Evolutionary conservation across 306 rosid species (phyloP).

Genomic region (Castanospermum australe): DNA sequence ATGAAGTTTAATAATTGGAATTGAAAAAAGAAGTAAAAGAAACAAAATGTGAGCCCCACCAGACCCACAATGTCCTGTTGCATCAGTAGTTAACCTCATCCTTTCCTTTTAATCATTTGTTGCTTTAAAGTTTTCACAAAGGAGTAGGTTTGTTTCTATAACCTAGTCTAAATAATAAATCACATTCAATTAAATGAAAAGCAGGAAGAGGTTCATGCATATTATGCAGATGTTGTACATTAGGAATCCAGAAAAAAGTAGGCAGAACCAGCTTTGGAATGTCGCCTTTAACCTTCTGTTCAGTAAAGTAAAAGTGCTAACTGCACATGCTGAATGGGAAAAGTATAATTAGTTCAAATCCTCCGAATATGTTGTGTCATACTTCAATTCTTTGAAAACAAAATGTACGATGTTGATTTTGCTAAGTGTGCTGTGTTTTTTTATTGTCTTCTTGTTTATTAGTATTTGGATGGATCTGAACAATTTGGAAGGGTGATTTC

Average conservation of each 20-base stretch:
- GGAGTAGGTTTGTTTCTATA: constrained; percentile 40
- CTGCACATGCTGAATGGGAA: constrained; percentile 16
- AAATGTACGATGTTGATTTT: constrained; percentile 31
- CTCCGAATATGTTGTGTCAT: constrained; percentile 13
- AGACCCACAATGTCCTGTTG: constrained; percentile 65
- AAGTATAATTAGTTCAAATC: constrained; percentile 1
- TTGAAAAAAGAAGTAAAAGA: constrained; percentile 44
- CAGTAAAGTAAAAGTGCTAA: constrained; percentile 23
- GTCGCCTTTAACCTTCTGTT: constrained; percentile 16
- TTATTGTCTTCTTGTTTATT: constrained; percentile 39
- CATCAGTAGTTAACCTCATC: constrained; percentile 59
- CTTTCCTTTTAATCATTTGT: constrained; percentile 55
- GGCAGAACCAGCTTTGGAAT: constrained; percentile 3
- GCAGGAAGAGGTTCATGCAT: constrained; percentile 44
- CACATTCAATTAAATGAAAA: constrained; percentile 26
- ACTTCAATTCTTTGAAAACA: constrained; percentile 13
- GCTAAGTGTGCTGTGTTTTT: constrained; percentile 39
- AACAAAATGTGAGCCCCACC: constrained; percentile 63
- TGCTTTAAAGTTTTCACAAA: constrained; percentile 37
- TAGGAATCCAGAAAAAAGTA: constrained; percentile 7
- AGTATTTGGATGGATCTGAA: constrained; percentile 33
- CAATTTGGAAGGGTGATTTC: constrained; percentile 44
- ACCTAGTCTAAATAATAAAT: constrained; percentile 25
- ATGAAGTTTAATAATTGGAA: constrained; percentile 60
- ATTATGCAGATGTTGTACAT: neutral